Evolutionary conservation across 2,329 filamentous ascomycete genomes (phyloP), one percentile per base, ranked within the genome.

Genomic region (Calycina marina): DNA sequence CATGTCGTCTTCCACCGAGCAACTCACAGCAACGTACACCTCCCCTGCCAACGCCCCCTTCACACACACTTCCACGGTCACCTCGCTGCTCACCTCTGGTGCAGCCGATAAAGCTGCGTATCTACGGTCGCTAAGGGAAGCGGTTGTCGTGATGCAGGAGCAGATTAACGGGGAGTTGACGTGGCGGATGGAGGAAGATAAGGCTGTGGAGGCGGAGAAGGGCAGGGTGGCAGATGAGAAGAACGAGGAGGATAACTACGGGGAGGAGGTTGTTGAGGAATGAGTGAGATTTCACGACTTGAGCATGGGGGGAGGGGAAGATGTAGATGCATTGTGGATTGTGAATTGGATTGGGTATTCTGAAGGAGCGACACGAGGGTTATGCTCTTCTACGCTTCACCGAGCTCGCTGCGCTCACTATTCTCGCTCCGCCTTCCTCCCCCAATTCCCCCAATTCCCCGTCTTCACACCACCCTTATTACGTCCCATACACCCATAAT

Each of bases 191-290:
- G 77, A 77, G 22, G 65, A 78, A 39, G 79, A 85, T 50, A 78
- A 76, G 49, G 58, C 56, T 6, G 57, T 59, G 10, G 63, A 62
- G 11, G 56, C 55, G 3, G 53, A 35, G 14, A 40, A 48, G 37
- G 30, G 48, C 37, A 25, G 47, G 40, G 31, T 46, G 31, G 36
- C 18, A 6, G 47, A 61, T 6, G 65, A 72, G 38, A 70, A 76
- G 38, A 61, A 55, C 8, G 72, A 76, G 49, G 80, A 84, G 50
- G 72, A 81, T 47, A 79, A 85, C 50, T 93, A 93, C 51, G 85
- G 84, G 29, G 85, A 93, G 55, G 84, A 93, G 53, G 69, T 75
- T 14, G 60, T 69, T 9, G 73, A 77, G 30, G 76, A 80, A 25
- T n/a, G n/a, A n/a, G n/a, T n/a, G n/a, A n/a, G n/a, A n/a, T n/a